phyloP scores from a whole-genome alignment of 2,329 filamentous ascomycete genomes.

The Aspergillus sp. region DNA sequence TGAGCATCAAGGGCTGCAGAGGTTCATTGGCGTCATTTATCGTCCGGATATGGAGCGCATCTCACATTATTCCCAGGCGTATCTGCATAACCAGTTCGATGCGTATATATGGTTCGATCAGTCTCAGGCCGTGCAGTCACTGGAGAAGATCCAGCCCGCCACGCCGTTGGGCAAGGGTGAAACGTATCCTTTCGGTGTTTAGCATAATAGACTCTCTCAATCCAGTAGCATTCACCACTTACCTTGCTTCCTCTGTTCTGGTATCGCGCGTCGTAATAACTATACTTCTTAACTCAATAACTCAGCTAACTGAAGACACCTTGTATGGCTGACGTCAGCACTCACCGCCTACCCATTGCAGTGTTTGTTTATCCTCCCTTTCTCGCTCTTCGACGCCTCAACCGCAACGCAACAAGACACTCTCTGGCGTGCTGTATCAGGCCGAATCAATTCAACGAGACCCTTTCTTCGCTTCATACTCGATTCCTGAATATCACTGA shows the following conservation, averaged over 20 bases:
- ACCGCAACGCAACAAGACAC: background rate
- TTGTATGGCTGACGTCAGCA: background rate
- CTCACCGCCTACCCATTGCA: constrained; percentile 1
- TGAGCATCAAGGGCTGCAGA: constrained; percentile 34
- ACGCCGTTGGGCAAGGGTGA: constrained; percentile 38
- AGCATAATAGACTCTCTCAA: too few species aligned
- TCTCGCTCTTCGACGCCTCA: background rate
- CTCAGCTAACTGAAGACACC: background rate
- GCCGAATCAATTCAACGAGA: too few species aligned
- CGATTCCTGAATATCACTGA: constrained; percentile 3
- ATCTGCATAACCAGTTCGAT: constrained; percentile 44
- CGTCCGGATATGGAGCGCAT: constrained; percentile 41
- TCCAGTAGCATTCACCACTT: background rate
- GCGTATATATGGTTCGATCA: constrained; percentile 45
- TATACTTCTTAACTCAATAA: too few species aligned
- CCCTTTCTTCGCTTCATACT: too few species aligned
- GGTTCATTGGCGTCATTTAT: constrained; percentile 49
- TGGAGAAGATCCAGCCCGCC: constrained; percentile 41
- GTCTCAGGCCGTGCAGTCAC: constrained; percentile 37
- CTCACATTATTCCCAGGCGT: constrained; percentile 43
- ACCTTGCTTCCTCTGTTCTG: background rate
- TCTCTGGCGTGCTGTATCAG: too few species aligned
- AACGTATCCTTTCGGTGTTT: constrained; percentile 48
- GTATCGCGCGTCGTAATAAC: background rate
- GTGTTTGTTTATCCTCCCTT: constrained; percentile 2